Evolutionary conservation across 1,139 yeast genomes (phyloP).

Genomic region (Yamadazyma kanchanaburiensis): DNA sequence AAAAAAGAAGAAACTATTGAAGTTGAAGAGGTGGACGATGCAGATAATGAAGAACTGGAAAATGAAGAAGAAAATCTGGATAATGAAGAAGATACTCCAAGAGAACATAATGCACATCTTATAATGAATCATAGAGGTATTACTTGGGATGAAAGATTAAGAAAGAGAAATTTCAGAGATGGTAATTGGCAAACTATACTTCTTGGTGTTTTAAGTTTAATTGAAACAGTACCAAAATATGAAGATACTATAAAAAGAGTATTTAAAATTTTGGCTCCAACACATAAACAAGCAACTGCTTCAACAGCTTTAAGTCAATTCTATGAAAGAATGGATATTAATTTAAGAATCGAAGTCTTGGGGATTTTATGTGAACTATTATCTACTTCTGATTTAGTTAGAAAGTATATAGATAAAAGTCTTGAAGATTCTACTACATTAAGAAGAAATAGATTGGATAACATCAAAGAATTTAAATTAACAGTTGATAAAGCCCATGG

Average conservation of each 20-base stretch:
- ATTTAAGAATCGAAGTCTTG: constrained; percentile 50
- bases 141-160: constrained; percentile 75
- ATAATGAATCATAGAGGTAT: constrained; percentile 59
- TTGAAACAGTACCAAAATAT: constrained; percentile 59
- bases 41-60: constrained; percentile 22
- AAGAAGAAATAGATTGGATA: constrained; percentile 68
- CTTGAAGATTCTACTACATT: constrained; percentile 61
- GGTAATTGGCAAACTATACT: constrained; percentile 84
- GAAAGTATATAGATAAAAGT: constrained; percentile 65
- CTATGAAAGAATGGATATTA: constrained; percentile 43
- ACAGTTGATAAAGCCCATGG: constrained; percentile 49
- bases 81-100: constrained; percentile 16
- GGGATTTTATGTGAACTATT: constrained; percentile 56
- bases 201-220: constrained; percentile 65
- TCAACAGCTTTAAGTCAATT: constrained; percentile 49
- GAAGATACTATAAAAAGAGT: constrained; percentile 42
- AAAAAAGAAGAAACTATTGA: constrained; percentile 13
- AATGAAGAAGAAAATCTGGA: constrained; percentile 11
- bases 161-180: constrained; percentile 71
- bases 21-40: constrained; percentile 11
- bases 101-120: constrained; percentile 50
- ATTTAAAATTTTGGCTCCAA: constrained; percentile 56
- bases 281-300: constrained; percentile 46
- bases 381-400: constrained; percentile 54
- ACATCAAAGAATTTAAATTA: constrained; percentile 57